Conservation (phyloP, 2,329 filamentous ascomycete species). For the Zymoseptoria crescenta region DNA sequence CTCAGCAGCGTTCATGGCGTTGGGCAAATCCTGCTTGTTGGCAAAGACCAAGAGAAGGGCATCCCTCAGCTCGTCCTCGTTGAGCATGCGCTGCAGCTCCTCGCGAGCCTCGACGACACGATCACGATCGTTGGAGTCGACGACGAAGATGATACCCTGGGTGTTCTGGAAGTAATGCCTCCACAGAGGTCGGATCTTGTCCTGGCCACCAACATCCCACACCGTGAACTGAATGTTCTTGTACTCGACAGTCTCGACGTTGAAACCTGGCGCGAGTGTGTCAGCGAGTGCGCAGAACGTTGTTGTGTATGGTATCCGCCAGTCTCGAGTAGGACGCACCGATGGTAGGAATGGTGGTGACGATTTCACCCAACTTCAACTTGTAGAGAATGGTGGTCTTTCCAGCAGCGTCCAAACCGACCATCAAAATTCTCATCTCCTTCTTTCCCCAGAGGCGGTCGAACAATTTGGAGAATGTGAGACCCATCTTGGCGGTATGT, state of each 20-base stretch:
- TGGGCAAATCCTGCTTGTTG: constrained; percentile 96
- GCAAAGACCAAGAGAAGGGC: constrained; percentile 90
- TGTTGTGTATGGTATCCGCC: background rate
- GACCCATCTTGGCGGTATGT: constrained; percentile 70
- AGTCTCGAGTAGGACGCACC: constrained; percentile 38
- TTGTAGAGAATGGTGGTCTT: constrained; percentile 99
- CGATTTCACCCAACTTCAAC: constrained; percentile 95
- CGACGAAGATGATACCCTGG: constrained; percentile 96
- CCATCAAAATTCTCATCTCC: constrained; percentile 98
- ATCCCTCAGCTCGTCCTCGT: constrained; percentile 96
- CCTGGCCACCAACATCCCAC: constrained; percentile 97
- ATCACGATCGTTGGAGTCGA: constrained; percentile 86
- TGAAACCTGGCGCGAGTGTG: constrained; percentile 56
- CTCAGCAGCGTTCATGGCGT: constrained; percentile 99
- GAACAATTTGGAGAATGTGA: constrained; percentile 90
- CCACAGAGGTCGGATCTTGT: constrained; percentile 97
- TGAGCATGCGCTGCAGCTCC: constrained; percentile 94
- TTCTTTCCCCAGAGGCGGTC: constrained; percentile 98
- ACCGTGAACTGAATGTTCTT: constrained; percentile 99
- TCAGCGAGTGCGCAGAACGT: constrained; percentile 5
- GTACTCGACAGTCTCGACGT: constrained; percentile 97
- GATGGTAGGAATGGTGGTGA: constrained; percentile 96
- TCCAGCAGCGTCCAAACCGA: constrained; percentile 93
- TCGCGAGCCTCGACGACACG: constrained; percentile 89
- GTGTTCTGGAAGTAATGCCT: constrained; percentile 95